Conservation (phyloP, 345 rosid genomes). For the Punica granatum region DNA sequence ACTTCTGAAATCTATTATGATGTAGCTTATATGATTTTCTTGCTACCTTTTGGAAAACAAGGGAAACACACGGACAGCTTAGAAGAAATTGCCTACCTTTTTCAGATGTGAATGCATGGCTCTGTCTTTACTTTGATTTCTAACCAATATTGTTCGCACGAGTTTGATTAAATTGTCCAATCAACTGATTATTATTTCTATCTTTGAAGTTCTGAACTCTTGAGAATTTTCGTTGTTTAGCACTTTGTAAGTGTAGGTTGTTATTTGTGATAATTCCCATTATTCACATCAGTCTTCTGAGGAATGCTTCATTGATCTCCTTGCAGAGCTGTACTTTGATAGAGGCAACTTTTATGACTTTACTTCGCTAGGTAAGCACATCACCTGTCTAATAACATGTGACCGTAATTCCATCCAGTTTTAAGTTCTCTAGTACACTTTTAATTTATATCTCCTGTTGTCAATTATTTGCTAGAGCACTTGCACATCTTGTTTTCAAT, state of each 20-base stretch:
- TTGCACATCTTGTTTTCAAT: not conserved
- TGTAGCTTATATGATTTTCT: not conserved
- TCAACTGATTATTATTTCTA: not conserved
- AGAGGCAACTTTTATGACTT: conserved; percentile 56
- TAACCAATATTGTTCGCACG: not conserved
- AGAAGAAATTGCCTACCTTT: not conserved
- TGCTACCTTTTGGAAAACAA: not conserved
- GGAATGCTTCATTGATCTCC: conserved; percentile 5
- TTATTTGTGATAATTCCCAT: not conserved
- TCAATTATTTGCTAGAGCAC: not conserved
- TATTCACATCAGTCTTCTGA: not conserved
- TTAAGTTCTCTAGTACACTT: not conserved
- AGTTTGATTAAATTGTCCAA: not conserved
- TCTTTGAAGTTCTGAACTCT: not conserved
- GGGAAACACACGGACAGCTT: not conserved
- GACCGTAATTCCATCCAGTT: not conserved
- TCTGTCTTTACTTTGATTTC: not conserved
- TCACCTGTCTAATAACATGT: not conserved
- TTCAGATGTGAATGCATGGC: not conserved
- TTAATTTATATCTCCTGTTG: not conserved
- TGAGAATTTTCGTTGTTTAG: not conserved
- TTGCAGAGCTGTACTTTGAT: conserved; percentile 45
- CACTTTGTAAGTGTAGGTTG: not conserved
- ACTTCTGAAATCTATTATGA: not conserved
- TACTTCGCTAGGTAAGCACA: conserved; percentile 47